Conservation (phyloP, 495 filamentous ascomycete genomes). For the Daldinia loculata region DNA sequence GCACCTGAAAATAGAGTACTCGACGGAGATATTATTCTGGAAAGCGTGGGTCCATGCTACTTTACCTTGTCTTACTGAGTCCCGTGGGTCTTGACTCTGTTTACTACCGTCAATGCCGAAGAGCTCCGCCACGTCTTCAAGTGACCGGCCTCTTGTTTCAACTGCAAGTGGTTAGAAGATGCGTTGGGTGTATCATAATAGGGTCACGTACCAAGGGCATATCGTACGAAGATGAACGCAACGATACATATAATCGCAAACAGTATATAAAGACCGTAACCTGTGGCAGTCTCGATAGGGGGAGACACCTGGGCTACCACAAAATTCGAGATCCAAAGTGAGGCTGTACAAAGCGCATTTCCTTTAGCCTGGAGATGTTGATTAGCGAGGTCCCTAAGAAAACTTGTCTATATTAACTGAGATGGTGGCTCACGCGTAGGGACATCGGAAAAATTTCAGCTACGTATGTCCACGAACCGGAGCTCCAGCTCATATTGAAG, state of each 20-base stretch:
- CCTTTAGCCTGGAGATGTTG: constrained; percentile 38
- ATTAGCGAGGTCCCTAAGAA: not conserved
- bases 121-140: constrained; percentile 35
- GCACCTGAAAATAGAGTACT: not conserved
- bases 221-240: constrained; percentile 43
- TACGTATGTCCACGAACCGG: constrained; percentile 43
- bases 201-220: constrained; percentile 33
- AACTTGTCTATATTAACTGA: not conserved
- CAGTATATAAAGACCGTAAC: constrained; percentile 43
- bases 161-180: constrained; percentile 21
- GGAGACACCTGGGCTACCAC: constrained; percentile 43
- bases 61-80: constrained; percentile 29
- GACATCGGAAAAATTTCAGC: constrained; percentile 45
- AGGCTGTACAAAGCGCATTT: constrained; percentile 44
- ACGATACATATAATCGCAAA: constrained; percentile 41
- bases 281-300: constrained; percentile 41
- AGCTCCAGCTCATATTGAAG: constrained; percentile 45
- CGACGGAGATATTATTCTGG: not conserved
- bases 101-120: constrained; percentile 19
- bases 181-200: not conserved
- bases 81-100: constrained; percentile 7
- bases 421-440: constrained; percentile 17
- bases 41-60: not conserved
- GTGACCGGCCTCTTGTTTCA: constrained; percentile 30
- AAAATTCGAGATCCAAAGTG: constrained; percentile 44